A percentile compares a stretch with the other conserved stretches of the same genome.
phyloP scores from a whole-genome alignment of 345 rosid genomes.

The Geranium brycei region DNA sequence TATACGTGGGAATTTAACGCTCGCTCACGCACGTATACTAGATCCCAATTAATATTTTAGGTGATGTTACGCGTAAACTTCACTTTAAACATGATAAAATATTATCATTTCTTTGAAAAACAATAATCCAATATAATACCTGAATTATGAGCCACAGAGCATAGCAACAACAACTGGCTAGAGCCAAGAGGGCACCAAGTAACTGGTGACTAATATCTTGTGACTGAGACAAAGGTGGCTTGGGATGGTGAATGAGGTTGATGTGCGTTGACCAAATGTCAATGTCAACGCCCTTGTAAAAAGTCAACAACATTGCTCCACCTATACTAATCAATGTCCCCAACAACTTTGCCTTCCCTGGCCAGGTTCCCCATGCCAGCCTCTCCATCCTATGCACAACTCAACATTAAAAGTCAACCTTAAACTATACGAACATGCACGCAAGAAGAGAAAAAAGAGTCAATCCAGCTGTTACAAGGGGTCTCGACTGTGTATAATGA shows the following conservation, averaged over 20 bases:
- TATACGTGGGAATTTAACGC: no score
- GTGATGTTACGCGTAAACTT: no score
- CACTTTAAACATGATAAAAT: no score
- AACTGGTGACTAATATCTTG: not conserved
- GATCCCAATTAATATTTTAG: no score
- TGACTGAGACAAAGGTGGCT: slow-evolving; percentile 1
- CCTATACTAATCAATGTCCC: slow-evolving; percentile 40
- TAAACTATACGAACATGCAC: no score
- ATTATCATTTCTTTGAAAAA: no score
- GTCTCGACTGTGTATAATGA: no score
- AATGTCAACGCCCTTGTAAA: slow-evolving; percentile 38
- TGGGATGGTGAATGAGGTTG: slow-evolving; percentile 12
- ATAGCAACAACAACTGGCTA: slow-evolving; percentile 18
- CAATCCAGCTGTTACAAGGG: not conserved
- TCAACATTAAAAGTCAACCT: not conserved
- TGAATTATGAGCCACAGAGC: slow-evolving; percentile 33
- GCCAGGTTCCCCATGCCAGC: slow-evolving; percentile 13
- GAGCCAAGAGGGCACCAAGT: slow-evolving; percentile 20
- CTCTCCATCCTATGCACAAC: slow-evolving; percentile 31
- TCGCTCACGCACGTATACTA: no score
- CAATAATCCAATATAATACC: slow-evolving; percentile 11
- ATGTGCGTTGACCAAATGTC: slow-evolving; percentile 18
- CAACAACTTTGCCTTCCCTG: slow-evolving; percentile 35
- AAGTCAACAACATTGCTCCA: slow-evolving; percentile 47
- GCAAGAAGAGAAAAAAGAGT: not conserved